Conservation (phyloP, 2,329 filamentous ascomycete species). For the Fusarium sp. region DNA sequence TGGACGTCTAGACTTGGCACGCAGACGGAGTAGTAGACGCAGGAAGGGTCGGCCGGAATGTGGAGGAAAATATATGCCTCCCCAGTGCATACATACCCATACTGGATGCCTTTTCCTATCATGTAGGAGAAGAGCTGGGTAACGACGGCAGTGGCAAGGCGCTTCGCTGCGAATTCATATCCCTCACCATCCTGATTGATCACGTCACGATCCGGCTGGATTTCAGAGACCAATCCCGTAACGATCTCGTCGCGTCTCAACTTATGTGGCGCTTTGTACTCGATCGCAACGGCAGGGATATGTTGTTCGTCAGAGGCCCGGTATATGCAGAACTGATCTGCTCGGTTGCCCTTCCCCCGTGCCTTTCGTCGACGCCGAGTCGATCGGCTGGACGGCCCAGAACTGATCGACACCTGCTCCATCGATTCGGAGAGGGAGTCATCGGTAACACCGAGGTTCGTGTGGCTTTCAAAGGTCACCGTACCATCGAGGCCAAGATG, state of each 20-base stretch:
- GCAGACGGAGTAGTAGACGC: not conserved
- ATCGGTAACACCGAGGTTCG: constrained; percentile 45
- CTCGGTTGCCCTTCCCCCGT: constrained; percentile 45
- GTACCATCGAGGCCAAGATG: constrained; percentile 48
- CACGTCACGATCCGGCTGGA: constrained; percentile 37
- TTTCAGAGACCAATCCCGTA: not conserved
- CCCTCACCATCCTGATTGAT: constrained; percentile 48
- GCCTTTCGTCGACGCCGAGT: constrained; percentile 21
- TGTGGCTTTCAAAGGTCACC: constrained; percentile 53
- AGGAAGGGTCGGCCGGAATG: not conserved
- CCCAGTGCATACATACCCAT: not conserved
- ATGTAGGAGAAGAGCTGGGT: not conserved
- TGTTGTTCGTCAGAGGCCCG: not conserved
- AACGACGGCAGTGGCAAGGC: not conserved
- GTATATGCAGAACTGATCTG: not conserved
- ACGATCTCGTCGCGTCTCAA: not conserved
- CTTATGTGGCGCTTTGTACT: not conserved
- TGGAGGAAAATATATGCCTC: not conserved
- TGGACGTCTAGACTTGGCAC: not conserved
- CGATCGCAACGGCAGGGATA: not conserved
- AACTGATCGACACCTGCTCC: constrained; percentile 14
- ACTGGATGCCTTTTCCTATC: not conserved
- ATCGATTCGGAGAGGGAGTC: constrained; percentile 39
- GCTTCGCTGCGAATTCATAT: constrained; percentile 44
- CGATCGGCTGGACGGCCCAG: not conserved